Evolutionary conservation across 2,329 filamentous ascomycete genomes (phyloP).

Genomic region (Ophiobolus disseminans): DNA sequence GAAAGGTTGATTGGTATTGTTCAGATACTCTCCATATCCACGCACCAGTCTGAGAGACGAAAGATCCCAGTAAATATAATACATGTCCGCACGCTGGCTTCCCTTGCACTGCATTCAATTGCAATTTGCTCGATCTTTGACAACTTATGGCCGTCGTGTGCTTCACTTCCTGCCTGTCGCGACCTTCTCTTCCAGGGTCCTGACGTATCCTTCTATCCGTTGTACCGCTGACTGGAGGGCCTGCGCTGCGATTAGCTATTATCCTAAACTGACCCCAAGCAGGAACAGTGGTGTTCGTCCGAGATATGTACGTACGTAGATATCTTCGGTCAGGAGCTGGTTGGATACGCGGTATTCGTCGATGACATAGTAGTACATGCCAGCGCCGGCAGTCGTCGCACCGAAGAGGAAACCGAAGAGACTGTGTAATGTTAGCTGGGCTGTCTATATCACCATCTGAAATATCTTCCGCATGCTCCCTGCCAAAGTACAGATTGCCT

Average conservation of each 20-base stretch:
- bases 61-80: background rate
- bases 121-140: background rate
- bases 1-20: too few species aligned
- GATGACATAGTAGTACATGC: conserved; percentile 90
- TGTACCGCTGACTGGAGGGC: conserved; percentile 87
- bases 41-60: background rate
- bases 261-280: background rate
- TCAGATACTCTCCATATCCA: background rate
- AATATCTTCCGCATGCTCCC: too few species aligned
- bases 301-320: conserved; percentile 74
- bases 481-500: too few species aligned
- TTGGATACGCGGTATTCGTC: conserved; percentile 94
- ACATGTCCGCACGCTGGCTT: background rate
- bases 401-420: conserved; percentile 92
- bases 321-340: conserved; percentile 91
- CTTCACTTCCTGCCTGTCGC: conserved; percentile 53
- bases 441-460: too few species aligned
- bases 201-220: conserved; percentile 83
- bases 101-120: background rate
- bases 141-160: background rate
- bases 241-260: conserved; percentile 47
- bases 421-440: conserved; percentile 55
- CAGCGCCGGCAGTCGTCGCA: conserved; percentile 76
- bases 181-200: conserved; percentile 80
- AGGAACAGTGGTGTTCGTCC: background rate